phyloP scores from a whole-genome alignment of 1,284 basidiomycete genomes.

The Ceratobasidium sp. region DNA sequence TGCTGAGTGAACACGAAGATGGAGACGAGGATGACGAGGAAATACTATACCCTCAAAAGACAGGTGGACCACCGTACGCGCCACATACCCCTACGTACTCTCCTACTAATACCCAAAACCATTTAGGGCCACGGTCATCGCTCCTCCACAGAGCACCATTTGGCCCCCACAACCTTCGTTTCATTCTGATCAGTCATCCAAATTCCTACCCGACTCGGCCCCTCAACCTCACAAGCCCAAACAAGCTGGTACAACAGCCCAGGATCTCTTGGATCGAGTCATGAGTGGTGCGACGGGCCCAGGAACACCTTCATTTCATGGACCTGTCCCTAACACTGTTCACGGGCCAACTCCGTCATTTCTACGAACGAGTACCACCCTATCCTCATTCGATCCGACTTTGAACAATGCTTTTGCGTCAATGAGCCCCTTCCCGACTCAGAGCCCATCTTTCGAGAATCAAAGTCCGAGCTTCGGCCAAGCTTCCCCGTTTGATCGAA shows the following conservation, averaged over 20 bases:
- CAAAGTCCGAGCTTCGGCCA: not conserved
- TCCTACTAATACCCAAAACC: not conserved
- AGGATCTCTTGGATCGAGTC: slow-evolving; percentile 67
- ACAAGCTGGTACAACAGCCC: slow-evolving; percentile 59
- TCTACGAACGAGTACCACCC: not conserved
- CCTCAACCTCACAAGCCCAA: slow-evolving; percentile 26
- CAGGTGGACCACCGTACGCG: slow-evolving; percentile 27
- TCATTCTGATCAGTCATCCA: slow-evolving; percentile 35
- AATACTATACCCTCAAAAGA: slow-evolving; percentile 70
- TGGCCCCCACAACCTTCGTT: slow-evolving; percentile 39
- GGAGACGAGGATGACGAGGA: slow-evolving; percentile 59
- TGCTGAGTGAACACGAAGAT: slow-evolving; percentile 56
- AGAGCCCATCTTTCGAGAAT: slow-evolving; percentile 3
- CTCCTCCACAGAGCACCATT: slow-evolving; percentile 28
- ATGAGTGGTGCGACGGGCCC: slow-evolving; percentile 49
- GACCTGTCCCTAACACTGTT: not conserved
- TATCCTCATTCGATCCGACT: not conserved
- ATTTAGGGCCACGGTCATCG: slow-evolving; percentile 25
- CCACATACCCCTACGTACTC: not conserved
- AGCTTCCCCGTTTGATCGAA: not conserved
- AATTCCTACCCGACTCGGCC: not conserved
- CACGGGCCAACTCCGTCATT: slow-evolving; percentile 34
- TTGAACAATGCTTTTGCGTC: slow-evolving; percentile 11
- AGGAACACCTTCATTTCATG: slow-evolving; percentile 7
- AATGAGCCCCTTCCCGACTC: slow-evolving; percentile 1